Percentiles rank a stretch among this genome's conserved stretches.
These are phyloP conservation scores for Boletus insuetus DNA, from an alignment of 768 basidiomycete genomes.

Conservation along the genomic window DNA sequence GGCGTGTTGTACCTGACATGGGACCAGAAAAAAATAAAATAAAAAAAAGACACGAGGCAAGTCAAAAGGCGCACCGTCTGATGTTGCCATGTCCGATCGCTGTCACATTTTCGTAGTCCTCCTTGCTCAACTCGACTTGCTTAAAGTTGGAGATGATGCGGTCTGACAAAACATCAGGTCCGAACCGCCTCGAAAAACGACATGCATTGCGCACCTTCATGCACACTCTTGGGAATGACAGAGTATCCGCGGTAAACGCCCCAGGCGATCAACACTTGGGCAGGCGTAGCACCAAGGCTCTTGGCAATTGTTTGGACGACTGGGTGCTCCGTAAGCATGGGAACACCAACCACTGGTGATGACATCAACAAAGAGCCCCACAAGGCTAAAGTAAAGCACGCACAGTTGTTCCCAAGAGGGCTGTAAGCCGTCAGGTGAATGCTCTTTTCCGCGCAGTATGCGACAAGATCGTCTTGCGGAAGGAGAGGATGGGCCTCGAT, in stretches of 20 bases:
- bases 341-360: constrained; percentile 52
- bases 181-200: not conserved
- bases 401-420: constrained; percentile 81
- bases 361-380: not conserved
- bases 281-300: constrained; percentile 61
- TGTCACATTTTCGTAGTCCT: constrained; percentile 57
- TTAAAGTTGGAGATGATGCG: constrained; percentile 78
- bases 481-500: constrained; percentile 81
- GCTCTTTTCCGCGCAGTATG: constrained; percentile 63
- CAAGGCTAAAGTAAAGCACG: constrained; percentile 18
- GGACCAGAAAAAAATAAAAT: not conserved
- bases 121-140: constrained; percentile 63
- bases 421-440: constrained; percentile 73
- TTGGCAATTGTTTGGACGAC: constrained; percentile 61
- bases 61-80: constrained; percentile 28
- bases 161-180: constrained; percentile 27
- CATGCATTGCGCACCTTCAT: constrained; percentile 40
- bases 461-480: constrained; percentile 70
- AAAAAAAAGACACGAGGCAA: not conserved
- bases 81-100: constrained; percentile 39
- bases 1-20: constrained; percentile 55
- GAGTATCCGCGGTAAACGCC: constrained; percentile 69
- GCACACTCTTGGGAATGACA: constrained; percentile 83
- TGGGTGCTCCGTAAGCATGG: constrained; percentile 66
- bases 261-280: constrained; percentile 86